Conservation (phyloP, 805 yeast species). For the Wilhelminamyces savonicus region DNA sequence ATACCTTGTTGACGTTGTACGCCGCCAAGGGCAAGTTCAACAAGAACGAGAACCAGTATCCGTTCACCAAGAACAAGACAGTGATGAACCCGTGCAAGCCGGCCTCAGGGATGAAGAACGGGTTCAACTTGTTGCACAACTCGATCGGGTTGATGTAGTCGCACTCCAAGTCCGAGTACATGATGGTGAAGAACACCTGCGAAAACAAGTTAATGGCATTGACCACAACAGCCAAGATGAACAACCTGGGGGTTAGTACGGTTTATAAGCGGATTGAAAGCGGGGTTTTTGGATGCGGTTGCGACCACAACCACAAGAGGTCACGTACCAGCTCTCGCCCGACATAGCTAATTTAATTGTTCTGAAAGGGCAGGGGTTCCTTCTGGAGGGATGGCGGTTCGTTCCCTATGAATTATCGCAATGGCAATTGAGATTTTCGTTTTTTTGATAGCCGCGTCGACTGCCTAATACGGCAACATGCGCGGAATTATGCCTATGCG, state of each 20-base stretch:
- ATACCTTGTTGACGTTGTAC: slow-evolving; percentile 74
- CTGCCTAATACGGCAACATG: slow-evolving; percentile 1
- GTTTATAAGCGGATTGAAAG: slow-evolving; percentile 5
- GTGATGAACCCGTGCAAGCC: slow-evolving; percentile 71
- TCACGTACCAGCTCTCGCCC: slow-evolving; percentile 24
- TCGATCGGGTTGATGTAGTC: slow-evolving; percentile 98
- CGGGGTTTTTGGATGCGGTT: not conserved
- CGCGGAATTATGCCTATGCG: too few species aligned
- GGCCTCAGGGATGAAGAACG: slow-evolving; percentile 87
- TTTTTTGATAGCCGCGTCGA: slow-evolving; percentile 1
- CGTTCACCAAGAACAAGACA: slow-evolving; percentile 67
- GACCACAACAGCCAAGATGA: slow-evolving; percentile 70
- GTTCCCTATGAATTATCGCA: too few species aligned
- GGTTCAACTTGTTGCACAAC: slow-evolving; percentile 87
- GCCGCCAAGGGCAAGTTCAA: slow-evolving; percentile 79
- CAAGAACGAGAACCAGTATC: slow-evolving; percentile 87
- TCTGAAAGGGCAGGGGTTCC: too few species aligned
- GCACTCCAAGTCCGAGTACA: slow-evolving; percentile 91
- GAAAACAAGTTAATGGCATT: slow-evolving; percentile 85
- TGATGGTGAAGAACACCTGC: slow-evolving; percentile 92
- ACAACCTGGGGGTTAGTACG: slow-evolving; percentile 42
- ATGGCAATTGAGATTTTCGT: too few species aligned
- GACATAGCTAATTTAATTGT: too few species aligned
- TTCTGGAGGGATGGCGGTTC: too few species aligned
- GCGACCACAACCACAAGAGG: not conserved